A percentile compares a stretch with the other conserved stretches of the same genome.
Conservation (phyloP, 768 basidiomycete species). For the Crucibulum laeve region DNA sequence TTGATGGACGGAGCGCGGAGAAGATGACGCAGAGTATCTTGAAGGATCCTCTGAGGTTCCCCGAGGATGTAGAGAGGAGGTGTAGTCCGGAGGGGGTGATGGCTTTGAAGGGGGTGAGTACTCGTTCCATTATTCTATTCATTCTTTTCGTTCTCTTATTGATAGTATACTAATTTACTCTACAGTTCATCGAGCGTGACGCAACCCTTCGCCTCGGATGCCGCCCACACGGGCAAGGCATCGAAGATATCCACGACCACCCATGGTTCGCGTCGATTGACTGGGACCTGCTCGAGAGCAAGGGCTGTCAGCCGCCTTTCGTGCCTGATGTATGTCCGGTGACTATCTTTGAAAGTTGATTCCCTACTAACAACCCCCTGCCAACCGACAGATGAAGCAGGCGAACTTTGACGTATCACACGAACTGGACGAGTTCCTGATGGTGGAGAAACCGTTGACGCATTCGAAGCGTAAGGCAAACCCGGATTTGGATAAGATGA, state of each 20-base stretch:
- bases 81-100: constrained; percentile 65
- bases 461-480: constrained; percentile 90
- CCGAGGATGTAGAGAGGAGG: constrained; percentile 56
- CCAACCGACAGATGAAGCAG: constrained; percentile 68
- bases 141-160: constrained; percentile 7
- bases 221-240: constrained; percentile 58
- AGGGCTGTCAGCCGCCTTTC: constrained; percentile 74
- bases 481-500: constrained; percentile 81
- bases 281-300: constrained; percentile 75
- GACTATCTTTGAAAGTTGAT: constrained; percentile 2
- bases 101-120: constrained; percentile 63
- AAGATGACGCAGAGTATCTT: constrained; percentile 86
- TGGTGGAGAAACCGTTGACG: constrained; percentile 98
- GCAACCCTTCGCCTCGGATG: constrained; percentile 79
- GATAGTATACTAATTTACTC: constrained; percentile 10
- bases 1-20: constrained; percentile 86
- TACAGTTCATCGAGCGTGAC: constrained; percentile 82
- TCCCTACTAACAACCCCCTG: constrained; percentile 5
- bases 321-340: constrained; percentile 86
- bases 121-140: too few species aligned
- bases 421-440: constrained; percentile 93
- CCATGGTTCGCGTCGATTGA: constrained; percentile 83
- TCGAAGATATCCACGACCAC: constrained; percentile 76
- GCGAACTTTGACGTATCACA: constrained; percentile 99
- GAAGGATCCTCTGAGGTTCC: constrained; percentile 74